Conservation (phyloP, 192 early-diverging fungal genomes). For the Dimargaris verticillata region DNA sequence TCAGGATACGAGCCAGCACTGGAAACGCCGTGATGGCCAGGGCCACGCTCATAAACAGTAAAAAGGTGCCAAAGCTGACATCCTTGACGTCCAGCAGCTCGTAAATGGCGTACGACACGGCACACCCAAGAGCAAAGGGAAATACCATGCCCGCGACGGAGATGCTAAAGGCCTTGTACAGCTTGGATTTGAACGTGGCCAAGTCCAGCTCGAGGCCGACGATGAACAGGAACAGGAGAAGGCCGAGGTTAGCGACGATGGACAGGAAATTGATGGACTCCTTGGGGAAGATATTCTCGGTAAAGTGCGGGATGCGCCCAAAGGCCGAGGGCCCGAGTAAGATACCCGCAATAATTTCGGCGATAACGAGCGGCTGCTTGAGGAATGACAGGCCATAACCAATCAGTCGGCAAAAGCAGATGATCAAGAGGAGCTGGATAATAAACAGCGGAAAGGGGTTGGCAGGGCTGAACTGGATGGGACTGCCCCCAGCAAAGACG, state of each 20-base stretch:
- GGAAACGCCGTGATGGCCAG: slow-evolving; percentile 92
- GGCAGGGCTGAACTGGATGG: slow-evolving; percentile 27
- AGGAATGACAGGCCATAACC: slow-evolving; percentile 43
- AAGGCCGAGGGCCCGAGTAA: slow-evolving; percentile 76
- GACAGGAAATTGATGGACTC: slow-evolving; percentile 51
- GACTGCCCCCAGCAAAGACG: slow-evolving; percentile 36
- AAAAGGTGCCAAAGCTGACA: slow-evolving; percentile 45
- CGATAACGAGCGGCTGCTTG: slow-evolving; percentile 69
- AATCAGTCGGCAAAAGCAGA: slow-evolving; percentile 51
- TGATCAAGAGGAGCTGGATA: slow-evolving; percentile 57
- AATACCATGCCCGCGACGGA: slow-evolving; percentile 63
- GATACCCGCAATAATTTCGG: slow-evolving; percentile 82
- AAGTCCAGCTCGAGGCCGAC: slow-evolving; percentile 76
- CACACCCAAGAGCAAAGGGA: slow-evolving; percentile 64
- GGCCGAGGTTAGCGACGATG: slow-evolving; percentile 70
- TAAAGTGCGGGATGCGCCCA: slow-evolving; percentile 52
- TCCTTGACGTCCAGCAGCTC: slow-evolving; percentile 22
- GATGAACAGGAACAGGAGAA: slow-evolving; percentile 79
- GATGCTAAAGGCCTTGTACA: slow-evolving; percentile 38
- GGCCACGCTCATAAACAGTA: slow-evolving; percentile 78
- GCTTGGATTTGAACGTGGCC: slow-evolving; percentile 31
- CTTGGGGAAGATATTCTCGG: slow-evolving; percentile 50
- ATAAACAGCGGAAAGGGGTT: slow-evolving; percentile 61
- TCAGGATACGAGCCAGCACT: slow-evolving; percentile 84
- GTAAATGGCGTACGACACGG: slow-evolving; percentile 56